These are phyloP conservation scores for Erodium trifolium DNA, from an alignment of 441 rosid genomes.

Conservation along the genomic window DNA sequence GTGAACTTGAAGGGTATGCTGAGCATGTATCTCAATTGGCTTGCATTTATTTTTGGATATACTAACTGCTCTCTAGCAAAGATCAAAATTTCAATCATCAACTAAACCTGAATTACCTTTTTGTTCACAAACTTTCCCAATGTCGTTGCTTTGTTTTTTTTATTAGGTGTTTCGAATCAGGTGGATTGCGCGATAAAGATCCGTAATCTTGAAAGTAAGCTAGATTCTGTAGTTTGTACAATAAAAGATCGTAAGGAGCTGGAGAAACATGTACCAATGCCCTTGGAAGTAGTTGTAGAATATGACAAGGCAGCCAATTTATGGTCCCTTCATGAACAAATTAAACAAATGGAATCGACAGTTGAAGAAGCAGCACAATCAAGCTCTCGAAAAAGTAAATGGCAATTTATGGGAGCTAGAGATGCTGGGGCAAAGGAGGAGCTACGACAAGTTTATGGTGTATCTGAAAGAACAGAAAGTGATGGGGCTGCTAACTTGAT, in stretches of 20 bases:
- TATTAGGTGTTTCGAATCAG: conserved; percentile 93
- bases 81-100: conserved; percentile 1
- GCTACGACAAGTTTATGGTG: conserved; percentile 92
- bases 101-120: neutral
- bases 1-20: conserved; percentile 85
- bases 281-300: conserved; percentile 82
- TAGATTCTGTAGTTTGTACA: conserved; percentile 87
- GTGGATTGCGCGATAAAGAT: conserved; percentile 96
- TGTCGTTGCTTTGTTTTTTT: conserved; percentile 7
- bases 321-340: conserved; percentile 94
- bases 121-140: conserved; percentile 11
- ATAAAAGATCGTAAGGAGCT: conserved; percentile 95
- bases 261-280: conserved; percentile 97
- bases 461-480: conserved; percentile 95
- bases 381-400: conserved; percentile 86
- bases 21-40: conserved; percentile 2
- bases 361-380: conserved; percentile 92
- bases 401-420: conserved; percentile 99
- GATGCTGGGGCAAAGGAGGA: conserved; percentile 99
- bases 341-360: conserved; percentile 81
- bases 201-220: conserved; percentile 90
- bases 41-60: conserved; percentile 14
- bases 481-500: conserved; percentile 97
- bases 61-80: conserved; percentile 7
- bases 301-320: conserved; percentile 92